phyloP scores from a whole-genome alignment of 805 yeast genomes.

The Barnettozyma wickerhamii region DNA sequence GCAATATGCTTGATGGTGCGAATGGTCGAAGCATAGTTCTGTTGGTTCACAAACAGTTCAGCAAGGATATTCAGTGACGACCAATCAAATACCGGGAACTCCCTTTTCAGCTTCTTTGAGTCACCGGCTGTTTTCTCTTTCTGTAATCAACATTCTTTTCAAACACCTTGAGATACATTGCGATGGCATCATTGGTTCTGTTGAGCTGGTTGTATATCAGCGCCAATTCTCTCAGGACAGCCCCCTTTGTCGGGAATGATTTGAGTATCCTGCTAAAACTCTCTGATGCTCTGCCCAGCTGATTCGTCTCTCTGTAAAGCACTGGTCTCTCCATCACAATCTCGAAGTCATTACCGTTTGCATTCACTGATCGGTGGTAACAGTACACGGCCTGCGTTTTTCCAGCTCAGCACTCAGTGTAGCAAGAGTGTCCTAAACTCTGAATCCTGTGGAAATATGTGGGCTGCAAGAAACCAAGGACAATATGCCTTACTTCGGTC shows the following conservation, averaged over 20 bases:
- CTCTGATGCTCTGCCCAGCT: slow-evolving; percentile 67
- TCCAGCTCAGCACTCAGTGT: slow-evolving; percentile 61
- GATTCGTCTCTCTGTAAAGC: slow-evolving; percentile 62
- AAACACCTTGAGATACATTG: slow-evolving; percentile 58
- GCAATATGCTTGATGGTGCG: slow-evolving; percentile 64
- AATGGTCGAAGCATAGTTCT: slow-evolving; percentile 60
- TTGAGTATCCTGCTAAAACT: slow-evolving; percentile 59
- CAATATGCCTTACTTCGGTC: slow-evolving; percentile 77
- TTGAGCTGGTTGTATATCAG: slow-evolving; percentile 44
- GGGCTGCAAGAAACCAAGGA: slow-evolving; percentile 80
- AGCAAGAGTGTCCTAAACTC: slow-evolving; percentile 78
- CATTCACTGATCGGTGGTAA: slow-evolving; percentile 57
- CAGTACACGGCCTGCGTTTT: slow-evolving; percentile 75
- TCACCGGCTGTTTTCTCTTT: slow-evolving; percentile 26
- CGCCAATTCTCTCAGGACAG: slow-evolving; percentile 58
- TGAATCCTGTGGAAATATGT: slow-evolving; percentile 68
- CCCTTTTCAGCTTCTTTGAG: slow-evolving; percentile 17
- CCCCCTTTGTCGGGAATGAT: slow-evolving; percentile 54
- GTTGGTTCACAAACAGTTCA: slow-evolving; percentile 71
- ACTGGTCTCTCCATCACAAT: slow-evolving; percentile 61
- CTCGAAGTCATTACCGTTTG: slow-evolving; percentile 45
- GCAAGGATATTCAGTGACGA: slow-evolving; percentile 80
- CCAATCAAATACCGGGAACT: slow-evolving; percentile 70
- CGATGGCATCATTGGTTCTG: slow-evolving; percentile 70
- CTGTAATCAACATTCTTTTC: slow-evolving; percentile 52